Conservation (phyloP, 768 basidiomycete genomes). For the Lactarius akahatsu region DNA sequence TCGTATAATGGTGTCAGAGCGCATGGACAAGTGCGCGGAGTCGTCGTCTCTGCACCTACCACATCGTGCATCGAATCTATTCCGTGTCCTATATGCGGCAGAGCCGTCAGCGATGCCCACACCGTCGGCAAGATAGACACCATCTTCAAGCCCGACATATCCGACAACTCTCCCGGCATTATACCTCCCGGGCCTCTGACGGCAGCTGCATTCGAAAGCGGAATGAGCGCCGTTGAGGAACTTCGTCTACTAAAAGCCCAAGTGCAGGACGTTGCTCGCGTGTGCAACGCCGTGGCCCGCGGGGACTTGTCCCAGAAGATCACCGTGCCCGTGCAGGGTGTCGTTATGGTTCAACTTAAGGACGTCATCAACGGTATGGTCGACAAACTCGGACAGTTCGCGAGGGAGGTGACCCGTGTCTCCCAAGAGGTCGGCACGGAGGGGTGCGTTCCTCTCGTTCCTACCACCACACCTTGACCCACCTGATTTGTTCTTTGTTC, state of each 20-base stretch:
- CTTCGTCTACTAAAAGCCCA: constrained; percentile 74
- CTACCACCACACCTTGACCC: constrained; percentile 26
- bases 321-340: constrained; percentile 50
- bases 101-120: constrained; percentile 21
- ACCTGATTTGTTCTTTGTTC: neutral
- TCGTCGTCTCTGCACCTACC: constrained; percentile 26
- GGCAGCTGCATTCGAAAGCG: constrained; percentile 51
- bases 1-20: constrained; percentile 1
- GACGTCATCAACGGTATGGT: constrained; percentile 49
- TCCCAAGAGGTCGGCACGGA: constrained; percentile 79
- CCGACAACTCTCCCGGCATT: constrained; percentile 23
- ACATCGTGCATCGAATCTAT: constrained; percentile 27
- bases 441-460: constrained; percentile 31
- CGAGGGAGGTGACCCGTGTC: constrained; percentile 82
- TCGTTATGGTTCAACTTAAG: constrained; percentile 52
- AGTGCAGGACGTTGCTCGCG: constrained; percentile 59
- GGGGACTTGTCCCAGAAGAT: constrained; percentile 53
- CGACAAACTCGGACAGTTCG: constrained; percentile 76
- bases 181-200: constrained; percentile 51
- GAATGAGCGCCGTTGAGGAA: constrained; percentile 67
- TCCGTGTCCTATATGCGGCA: constrained; percentile 27
- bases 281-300: constrained; percentile 51
- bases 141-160: constrained; percentile 5
- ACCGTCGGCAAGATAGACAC: constrained; percentile 14
- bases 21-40: constrained; percentile 9